Base-by-base conservation (phyloP, 768 basidiomycete species). In the Tulasnella sp. region DNA sequence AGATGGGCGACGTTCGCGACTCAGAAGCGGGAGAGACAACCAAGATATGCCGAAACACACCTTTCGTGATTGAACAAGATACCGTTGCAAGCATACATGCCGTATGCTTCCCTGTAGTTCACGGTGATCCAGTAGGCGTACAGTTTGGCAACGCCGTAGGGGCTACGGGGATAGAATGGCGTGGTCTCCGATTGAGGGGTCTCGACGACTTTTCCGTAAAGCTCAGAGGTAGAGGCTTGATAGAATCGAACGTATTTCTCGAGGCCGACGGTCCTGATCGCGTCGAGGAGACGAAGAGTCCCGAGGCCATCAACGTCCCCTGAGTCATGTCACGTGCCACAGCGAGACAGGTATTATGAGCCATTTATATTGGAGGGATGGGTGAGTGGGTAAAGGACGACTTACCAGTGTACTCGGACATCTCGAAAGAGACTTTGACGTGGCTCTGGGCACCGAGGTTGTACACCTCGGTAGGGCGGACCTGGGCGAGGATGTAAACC, bases 341-440 rank as follows among this genome's bases (percentile, higher is more conserved):
- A 68, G 34, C 67, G 69, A 31, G 22, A 9, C 19, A 68, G 22
- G 67, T 25, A 17, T 19, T 34, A 17, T n/a, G 29, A 39, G 67
- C 2, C 29, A 12, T 34, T 17, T n/a, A 68, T 31, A 6, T 6
- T 4, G 0, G 12, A 34, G 15, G 15, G 38, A n/a, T 6, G 6
- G 34, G 4, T 68, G 22, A 31, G 2, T 8, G 14, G 22, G 25
- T 36, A 8, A 31, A 71, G 15, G 36, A 15, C 0, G 19, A 77
- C 82, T 70, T 34, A 83, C 84, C 0, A 22, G 97, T 99, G 85
- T 99, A 99, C 84, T 99, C 96, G 34, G 96, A 94, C 94, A 99
- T 97, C 84, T 98, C 97, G 83, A 99, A 99, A 36, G 96, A 97
- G 79, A 99, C 96, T 84, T 99, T 99, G 86, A 99, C 96, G 85